Base-by-base conservation (phyloP, 2,329 filamentous ascomycete genomes). In the Cladophialophora yegresii region DNA sequence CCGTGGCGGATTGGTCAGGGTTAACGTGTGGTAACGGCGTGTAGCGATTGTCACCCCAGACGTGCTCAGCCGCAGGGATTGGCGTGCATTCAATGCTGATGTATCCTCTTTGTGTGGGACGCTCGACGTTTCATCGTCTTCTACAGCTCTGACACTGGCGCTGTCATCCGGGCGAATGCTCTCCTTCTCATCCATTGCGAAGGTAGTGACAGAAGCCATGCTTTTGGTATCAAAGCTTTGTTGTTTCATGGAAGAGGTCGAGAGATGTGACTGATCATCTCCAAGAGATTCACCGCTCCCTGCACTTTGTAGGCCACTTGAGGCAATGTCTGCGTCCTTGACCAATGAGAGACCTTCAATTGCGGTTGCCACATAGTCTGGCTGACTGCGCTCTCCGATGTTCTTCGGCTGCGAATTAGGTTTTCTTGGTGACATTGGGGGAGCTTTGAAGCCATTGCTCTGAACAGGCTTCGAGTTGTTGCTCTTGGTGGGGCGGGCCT, bases 111-210 rank as follows among this genome's bases (percentile, higher is more conserved):
- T 63, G 49, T 59, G 62, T 32, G 65, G 56, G 47, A 64, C 62
- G 58, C 51, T 63, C 67, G 91, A 88, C 32, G 87, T 82, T 74
- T 97, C 93, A 72, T 97, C 93, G 71, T 98, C 93, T 69, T 97
- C 93, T 12, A 89, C 88, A 6, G 90, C 90, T 76, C 96, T 92
- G 16, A 96, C 89, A 75, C 93, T 97, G 36, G 93, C 93, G 76
- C 93, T 97, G 74, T 98, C 93, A 77, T 98, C 93, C 8, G 93
- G 93, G 12, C 93, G 89, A 60, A 97, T 83, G 5, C 93, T 97
- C 75, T 97, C 93, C 76, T 97, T 97, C 77, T 98, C 93, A 73
- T 98, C 93, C 74, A 97, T 82, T n/a, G 91, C 92, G 78, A 96
- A 97, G 0, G 93, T 97, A 4, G 92, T 96, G 16, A 91, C 92